Evolutionary conservation across 495 filamentous ascomycete species (phyloP).

Genomic region (Amniculicola lignicola): DNA sequence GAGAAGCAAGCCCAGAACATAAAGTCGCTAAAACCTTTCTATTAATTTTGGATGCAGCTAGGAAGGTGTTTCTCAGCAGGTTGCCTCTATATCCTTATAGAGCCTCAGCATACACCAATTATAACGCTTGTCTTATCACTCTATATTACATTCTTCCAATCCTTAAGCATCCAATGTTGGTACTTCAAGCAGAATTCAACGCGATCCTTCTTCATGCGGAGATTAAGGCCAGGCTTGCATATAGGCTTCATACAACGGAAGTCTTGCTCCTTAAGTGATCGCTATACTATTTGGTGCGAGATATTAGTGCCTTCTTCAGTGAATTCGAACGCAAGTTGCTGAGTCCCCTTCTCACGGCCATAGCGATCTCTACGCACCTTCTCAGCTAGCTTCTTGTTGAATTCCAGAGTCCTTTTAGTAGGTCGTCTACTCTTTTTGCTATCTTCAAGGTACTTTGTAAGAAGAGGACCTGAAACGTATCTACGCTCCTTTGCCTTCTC

Average conservation of each 20-base stretch:
- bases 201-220: neutral
- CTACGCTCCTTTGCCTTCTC: neutral
- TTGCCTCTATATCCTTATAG: neutral
- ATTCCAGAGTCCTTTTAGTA: neutral
- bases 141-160: conserved; percentile 10
- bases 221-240: conserved; percentile 1
- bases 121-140: conserved; percentile 1
- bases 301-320: neutral
- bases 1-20: conserved; percentile 13
- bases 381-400: neutral
- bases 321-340: neutral
- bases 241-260: neutral
- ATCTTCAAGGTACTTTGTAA: neutral
- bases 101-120: neutral
- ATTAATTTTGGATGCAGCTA: neutral
- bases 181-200: neutral
- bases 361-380: neutral
- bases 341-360: neutral
- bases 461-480: neutral
- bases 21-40: conserved; percentile 10
- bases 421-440: neutral
- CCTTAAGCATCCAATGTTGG: conserved; percentile 1
- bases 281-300: neutral
- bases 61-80: neutral
- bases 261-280: neutral